Conservation (phyloP, 306 rosid genomes). For the Acacia crassicarpa region DNA sequence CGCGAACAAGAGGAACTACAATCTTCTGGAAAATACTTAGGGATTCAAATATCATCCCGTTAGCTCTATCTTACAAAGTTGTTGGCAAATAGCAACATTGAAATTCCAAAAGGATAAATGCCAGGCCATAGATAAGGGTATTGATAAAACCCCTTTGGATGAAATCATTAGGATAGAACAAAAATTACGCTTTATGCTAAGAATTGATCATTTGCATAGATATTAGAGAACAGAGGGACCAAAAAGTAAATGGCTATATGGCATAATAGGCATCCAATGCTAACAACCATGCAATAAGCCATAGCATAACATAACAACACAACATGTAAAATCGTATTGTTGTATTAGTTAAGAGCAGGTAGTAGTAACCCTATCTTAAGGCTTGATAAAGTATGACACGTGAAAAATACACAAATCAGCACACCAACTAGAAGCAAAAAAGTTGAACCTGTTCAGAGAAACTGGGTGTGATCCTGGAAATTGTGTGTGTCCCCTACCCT, state of each 20-base stretch:
- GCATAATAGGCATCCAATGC: constrained; percentile 26
- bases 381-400: constrained; percentile 8
- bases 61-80: background rate
- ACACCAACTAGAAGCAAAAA: constrained; percentile 4
- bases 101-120: background rate
- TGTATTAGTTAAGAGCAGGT: background rate
- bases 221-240: background rate
- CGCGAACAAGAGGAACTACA: background rate
- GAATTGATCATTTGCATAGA: constrained; percentile 1
- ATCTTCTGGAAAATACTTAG: background rate
- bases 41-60: background rate
- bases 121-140: background rate
- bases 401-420: background rate
- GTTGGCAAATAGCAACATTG: background rate
- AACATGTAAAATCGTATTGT: background rate
- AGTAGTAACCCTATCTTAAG: constrained; percentile 13
- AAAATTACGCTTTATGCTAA: background rate
- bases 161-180: background rate
- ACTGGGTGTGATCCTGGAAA: constrained; percentile 98
- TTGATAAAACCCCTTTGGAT: background rate
- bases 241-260: background rate
- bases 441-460: constrained; percentile 79
- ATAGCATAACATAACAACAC: background rate
- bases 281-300: constrained; percentile 21
- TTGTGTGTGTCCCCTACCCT: constrained; percentile 77